phyloP scores from a whole-genome alignment of 2,329 filamentous ascomycete genomes.

The Didymella sp. region DNA sequence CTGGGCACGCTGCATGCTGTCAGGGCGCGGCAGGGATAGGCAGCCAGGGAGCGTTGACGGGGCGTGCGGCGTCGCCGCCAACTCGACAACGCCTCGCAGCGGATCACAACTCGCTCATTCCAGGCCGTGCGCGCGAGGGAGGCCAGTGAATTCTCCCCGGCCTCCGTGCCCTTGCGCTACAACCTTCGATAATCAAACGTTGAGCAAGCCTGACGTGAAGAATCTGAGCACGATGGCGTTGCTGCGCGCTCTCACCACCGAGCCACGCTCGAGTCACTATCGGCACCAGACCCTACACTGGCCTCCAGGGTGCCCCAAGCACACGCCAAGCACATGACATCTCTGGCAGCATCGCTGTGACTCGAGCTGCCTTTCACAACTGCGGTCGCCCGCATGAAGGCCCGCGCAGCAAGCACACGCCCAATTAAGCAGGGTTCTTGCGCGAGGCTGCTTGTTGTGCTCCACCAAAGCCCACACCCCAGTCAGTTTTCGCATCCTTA shows the following conservation, averaged over 20 bases:
- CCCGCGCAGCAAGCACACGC: slow-evolving; percentile 32
- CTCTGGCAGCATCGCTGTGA: slow-evolving; percentile 12
- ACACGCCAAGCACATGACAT: slow-evolving; percentile 9
- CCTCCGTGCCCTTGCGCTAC: slow-evolving; percentile 16
- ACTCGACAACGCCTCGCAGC: slow-evolving; percentile 17
- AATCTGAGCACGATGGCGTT: slow-evolving; percentile 6
- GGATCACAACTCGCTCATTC: slow-evolving; percentile 30
- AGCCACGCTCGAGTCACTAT: not conserved
- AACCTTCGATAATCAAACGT: slow-evolving; percentile 3
- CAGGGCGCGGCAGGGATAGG: slow-evolving; percentile 31
- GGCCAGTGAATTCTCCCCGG: slow-evolving; percentile 27
- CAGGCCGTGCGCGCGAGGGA: slow-evolving; percentile 28
- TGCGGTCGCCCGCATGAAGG: slow-evolving; percentile 32
- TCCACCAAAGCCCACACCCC: slow-evolving; percentile 23
- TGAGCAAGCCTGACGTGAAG: slow-evolving; percentile 11
- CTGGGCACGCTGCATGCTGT: slow-evolving; percentile 24
- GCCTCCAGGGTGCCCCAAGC: not conserved
- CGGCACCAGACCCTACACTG: not conserved
- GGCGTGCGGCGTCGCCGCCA: slow-evolving; percentile 26
- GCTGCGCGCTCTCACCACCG: not conserved
- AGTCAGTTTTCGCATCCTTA: slow-evolving; percentile 20
- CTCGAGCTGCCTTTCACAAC: slow-evolving; percentile 18
- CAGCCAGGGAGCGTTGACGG: slow-evolving; percentile 37
- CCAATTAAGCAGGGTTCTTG: slow-evolving; percentile 24
- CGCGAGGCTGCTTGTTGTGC: slow-evolving; percentile 28